phyloP scores from a whole-genome alignment of 306 rosid species.

The Lathyrus aphaca region DNA sequence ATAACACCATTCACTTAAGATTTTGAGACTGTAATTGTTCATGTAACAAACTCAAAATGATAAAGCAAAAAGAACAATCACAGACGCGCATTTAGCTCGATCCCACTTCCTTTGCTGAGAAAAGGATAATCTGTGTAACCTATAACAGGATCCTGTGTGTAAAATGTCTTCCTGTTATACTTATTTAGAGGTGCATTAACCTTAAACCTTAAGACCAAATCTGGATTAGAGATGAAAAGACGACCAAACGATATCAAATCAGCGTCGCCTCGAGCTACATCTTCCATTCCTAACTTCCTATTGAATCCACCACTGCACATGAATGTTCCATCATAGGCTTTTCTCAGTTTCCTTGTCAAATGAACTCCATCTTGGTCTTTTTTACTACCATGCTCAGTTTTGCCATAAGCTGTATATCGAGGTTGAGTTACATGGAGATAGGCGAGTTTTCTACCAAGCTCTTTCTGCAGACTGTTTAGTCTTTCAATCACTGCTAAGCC shows the following conservation, averaged over 20 bases:
- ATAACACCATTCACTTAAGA: slow-evolving; percentile 1
- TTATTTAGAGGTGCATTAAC: slow-evolving; percentile 63
- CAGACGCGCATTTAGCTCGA: slow-evolving; percentile 52
- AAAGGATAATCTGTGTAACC: slow-evolving; percentile 89
- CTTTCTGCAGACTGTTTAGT: slow-evolving; percentile 68
- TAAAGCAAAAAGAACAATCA: slow-evolving; percentile 37
- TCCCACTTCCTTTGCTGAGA: slow-evolving; percentile 37
- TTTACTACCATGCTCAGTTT: slow-evolving; percentile 56
- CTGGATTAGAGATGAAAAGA: slow-evolving; percentile 77
- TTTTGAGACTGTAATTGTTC: slow-evolving; percentile 7
- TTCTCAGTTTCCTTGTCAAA: slow-evolving; percentile 58
- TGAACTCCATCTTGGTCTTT: slow-evolving; percentile 70
- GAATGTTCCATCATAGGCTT: slow-evolving; percentile 71
- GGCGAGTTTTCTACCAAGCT: slow-evolving; percentile 55
- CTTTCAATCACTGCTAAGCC: slow-evolving; percentile 77
- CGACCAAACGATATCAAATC: slow-evolving; percentile 86
- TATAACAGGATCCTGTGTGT: slow-evolving; percentile 78
- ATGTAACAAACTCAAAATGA: background rate
- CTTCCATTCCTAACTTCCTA: slow-evolving; percentile 73
- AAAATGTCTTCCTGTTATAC: slow-evolving; percentile 77
- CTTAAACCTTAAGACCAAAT: slow-evolving; percentile 65
- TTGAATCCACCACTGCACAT: slow-evolving; percentile 89
- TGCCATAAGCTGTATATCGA: slow-evolving; percentile 65
- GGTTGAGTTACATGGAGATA: slow-evolving; percentile 95
- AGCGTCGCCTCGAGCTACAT: slow-evolving; percentile 64